Evolutionary conservation across 192 early-diverging fungal genomes (phyloP).

Genomic region (Backusella morwellensis): DNA sequence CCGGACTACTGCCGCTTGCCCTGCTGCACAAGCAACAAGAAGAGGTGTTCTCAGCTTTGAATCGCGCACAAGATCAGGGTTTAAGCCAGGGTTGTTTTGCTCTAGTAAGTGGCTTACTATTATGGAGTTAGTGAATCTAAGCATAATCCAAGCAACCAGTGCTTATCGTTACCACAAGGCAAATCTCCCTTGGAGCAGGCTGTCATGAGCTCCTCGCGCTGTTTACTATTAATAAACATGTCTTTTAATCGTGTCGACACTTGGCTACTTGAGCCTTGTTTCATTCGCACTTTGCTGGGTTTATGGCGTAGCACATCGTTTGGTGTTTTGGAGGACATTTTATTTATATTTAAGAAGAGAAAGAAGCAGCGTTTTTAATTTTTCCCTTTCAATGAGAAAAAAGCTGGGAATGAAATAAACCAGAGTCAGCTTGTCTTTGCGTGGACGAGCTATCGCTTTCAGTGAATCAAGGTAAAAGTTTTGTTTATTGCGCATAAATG

Average conservation of each 20-base stretch:
- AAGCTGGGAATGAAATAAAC: too few relatives aligned
- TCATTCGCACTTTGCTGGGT: not conserved
- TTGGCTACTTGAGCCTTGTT: not conserved
- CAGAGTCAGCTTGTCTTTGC: too few relatives aligned
- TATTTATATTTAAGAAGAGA: not conserved
- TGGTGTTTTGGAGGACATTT: not conserved
- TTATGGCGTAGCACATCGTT: not conserved
- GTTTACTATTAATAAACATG: constrained; percentile 24
- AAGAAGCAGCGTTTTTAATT: not conserved
- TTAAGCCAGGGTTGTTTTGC: constrained; percentile 1
- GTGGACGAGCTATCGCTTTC: too few relatives aligned
- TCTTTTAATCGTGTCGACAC: constrained; percentile 15
- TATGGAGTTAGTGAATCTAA: not conserved
- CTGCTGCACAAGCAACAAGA: constrained; percentile 36
- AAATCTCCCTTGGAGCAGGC: constrained; percentile 29
- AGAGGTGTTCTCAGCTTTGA: constrained; percentile 31
- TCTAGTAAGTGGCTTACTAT: constrained; percentile 23
- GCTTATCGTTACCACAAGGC: constrained; percentile 18
- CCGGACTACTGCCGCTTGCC: constrained; percentile 22
- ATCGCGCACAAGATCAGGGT: constrained; percentile 35
- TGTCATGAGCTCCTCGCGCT: constrained; percentile 29
- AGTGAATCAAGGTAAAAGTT: too few relatives aligned
- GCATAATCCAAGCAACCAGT: not conserved
- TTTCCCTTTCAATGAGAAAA: too few relatives aligned
- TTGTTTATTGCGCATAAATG: too few relatives aligned